phyloP scores from a whole-genome alignment of 2,329 filamentous ascomycete species.

The Cladosporium velox region DNA sequence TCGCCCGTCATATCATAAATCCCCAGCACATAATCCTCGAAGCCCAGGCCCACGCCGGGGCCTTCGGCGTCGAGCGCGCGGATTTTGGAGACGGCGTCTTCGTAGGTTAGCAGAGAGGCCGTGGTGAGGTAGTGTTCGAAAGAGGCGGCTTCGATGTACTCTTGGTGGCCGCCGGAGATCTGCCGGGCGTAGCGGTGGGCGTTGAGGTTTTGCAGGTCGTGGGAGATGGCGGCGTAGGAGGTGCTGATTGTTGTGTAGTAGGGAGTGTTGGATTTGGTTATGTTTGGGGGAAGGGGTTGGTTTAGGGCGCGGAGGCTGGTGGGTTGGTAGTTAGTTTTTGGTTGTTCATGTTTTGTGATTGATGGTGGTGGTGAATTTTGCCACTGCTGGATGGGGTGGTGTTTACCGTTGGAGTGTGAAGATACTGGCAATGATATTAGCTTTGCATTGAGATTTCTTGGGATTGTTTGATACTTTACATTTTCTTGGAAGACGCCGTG shows the following conservation, averaged over 20 bases:
- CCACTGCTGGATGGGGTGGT: slow-evolving; percentile 5
- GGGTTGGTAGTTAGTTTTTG: background rate
- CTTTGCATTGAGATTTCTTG: background rate
- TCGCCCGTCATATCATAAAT: slow-evolving; percentile 94
- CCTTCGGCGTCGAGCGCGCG: slow-evolving; percentile 41
- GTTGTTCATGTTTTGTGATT: slow-evolving; percentile 1
- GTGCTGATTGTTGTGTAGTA: slow-evolving; percentile 71
- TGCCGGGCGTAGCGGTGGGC: slow-evolving; percentile 78
- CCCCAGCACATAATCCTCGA: slow-evolving; percentile 85
- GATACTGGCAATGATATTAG: slow-evolving; percentile 56
- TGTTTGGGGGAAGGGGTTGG: slow-evolving; percentile 65
- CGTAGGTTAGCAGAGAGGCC: slow-evolving; percentile 71
- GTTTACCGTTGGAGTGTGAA: slow-evolving; percentile 73
- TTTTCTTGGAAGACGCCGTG: slow-evolving; percentile 94
- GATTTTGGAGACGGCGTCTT: slow-evolving; percentile 54
- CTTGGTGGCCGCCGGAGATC: slow-evolving; percentile 80
- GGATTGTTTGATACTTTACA: slow-evolving; percentile 57
- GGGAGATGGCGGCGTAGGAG: slow-evolving; percentile 67
- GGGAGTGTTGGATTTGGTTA: slow-evolving; percentile 68
- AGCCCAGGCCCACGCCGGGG: slow-evolving; percentile 64
- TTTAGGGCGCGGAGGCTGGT: slow-evolving; percentile 63
- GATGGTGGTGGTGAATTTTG: background rate
- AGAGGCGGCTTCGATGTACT: slow-evolving; percentile 88
- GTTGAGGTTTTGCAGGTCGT: slow-evolving; percentile 77
- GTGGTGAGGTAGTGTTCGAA: slow-evolving; percentile 85